Conservation (phyloP, 441 rosid genomes). For the Adansonia grandidieri region DNA sequence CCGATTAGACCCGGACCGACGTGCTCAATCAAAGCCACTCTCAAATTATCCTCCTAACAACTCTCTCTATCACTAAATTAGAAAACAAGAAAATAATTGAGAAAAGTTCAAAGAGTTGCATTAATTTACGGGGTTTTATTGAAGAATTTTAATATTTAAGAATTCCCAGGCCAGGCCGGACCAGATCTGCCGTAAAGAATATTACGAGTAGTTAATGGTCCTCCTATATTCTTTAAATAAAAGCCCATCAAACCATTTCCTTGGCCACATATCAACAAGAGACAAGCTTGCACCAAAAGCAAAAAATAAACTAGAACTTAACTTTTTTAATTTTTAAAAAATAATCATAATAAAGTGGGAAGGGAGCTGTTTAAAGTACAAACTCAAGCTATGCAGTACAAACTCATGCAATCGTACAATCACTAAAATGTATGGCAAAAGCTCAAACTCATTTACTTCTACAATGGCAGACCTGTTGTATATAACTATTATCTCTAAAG, state of each 20-base stretch:
- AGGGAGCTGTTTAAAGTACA: constrained; percentile 35
- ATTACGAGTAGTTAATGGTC: neutral
- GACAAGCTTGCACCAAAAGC: constrained; percentile 12
- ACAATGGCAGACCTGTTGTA: neutral
- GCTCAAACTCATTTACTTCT: neutral
- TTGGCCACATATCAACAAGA: neutral
- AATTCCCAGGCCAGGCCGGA: no score
- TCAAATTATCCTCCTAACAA: neutral
- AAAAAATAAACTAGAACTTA: constrained; percentile 28
- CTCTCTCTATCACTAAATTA: no score
- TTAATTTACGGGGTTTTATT: no score
- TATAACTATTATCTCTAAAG: constrained; percentile 36
- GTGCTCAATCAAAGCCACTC: neutral
- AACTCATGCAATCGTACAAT: constrained; percentile 36
- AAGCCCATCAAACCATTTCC: neutral
- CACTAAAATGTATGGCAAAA: constrained; percentile 11
- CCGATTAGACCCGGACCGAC: neutral
- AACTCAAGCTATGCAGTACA: constrained; percentile 38
- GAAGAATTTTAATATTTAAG: no score
- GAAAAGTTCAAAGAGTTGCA: no score
- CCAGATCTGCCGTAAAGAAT: no score
- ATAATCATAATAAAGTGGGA: constrained; percentile 23
- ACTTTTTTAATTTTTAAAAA: constrained; percentile 16
- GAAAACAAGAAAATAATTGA: no score
- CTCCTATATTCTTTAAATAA: neutral